Evolutionary conservation across 139 green algal species (phyloP).

Genomic region (Tetradesmus obliquus): DNA sequence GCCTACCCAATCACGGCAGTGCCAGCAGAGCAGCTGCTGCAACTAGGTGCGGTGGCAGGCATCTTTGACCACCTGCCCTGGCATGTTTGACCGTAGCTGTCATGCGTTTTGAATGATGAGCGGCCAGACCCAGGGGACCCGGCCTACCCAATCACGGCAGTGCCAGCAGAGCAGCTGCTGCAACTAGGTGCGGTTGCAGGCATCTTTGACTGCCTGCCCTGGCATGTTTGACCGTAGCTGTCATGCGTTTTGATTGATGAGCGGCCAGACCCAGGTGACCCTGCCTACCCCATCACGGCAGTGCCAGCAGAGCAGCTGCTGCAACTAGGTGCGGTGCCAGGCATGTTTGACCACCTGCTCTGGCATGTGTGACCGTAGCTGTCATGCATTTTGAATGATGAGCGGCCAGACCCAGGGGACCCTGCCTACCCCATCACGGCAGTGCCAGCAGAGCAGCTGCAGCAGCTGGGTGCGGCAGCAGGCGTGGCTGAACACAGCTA

Average conservation of each 20-base stretch:
- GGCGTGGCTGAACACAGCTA: no score
- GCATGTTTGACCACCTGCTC: no score
- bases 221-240: no score
- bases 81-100: no score
- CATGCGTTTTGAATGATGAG: neutral
- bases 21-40: neutral
- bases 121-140: neutral
- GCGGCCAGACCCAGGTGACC: neutral
- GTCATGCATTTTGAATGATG: no score
- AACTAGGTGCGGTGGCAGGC: neutral
- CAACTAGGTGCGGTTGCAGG: neutral
- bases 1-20: neutral
- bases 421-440: neutral
- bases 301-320: neutral
- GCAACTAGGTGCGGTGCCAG: neutral
- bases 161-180: neutral
- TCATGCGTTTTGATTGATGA: neutral
- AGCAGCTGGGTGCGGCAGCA: neutral
- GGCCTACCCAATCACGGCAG: neutral
- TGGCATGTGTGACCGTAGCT: no score
- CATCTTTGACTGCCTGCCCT: no score
- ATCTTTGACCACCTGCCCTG: neutral
- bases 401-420: neutral
- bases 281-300: neutral
- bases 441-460: neutral